These are phyloP conservation scores for Penicillium sp. DNA, from an alignment of 2,329 filamentous ascomycete genomes.

Conservation along the genomic window DNA sequence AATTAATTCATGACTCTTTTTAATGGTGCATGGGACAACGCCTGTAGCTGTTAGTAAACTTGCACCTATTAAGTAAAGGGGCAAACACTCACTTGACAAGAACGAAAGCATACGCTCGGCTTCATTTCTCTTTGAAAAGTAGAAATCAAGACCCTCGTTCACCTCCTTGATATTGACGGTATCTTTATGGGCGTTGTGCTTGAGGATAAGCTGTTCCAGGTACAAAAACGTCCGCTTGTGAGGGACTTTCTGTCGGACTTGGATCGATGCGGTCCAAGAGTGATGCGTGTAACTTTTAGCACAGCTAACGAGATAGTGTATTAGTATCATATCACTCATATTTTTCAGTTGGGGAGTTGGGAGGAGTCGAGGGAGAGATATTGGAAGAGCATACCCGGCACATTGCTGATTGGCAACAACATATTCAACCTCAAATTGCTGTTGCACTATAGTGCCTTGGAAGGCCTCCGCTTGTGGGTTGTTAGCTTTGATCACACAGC, in stretches of 20 bases:
- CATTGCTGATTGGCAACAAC: conserved; percentile 90
- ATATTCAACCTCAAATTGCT: conserved; percentile 93
- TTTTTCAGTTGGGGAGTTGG: no score
- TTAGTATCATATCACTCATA: no score
- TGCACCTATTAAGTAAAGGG: neutral
- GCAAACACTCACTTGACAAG: neutral
- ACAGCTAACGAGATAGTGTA: no score
- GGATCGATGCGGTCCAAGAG: conserved; percentile 88
- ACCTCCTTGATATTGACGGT: conserved; percentile 98
- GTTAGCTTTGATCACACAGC: neutral
- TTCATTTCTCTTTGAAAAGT: conserved; percentile 52
- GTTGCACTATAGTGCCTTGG: conserved; percentile 72
- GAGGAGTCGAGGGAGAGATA: no score
- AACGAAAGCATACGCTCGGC: neutral
- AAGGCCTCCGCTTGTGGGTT: conserved; percentile 70
- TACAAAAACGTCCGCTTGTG: conserved; percentile 86
- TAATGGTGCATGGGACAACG: conserved; percentile 72
- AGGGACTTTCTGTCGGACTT: conserved; percentile 93
- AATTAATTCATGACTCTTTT: conserved; percentile 89
- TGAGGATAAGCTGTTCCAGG: conserved; percentile 92
- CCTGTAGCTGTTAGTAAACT: neutral
- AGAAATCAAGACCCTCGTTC: conserved; percentile 95
- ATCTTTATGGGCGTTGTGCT: conserved; percentile 85
- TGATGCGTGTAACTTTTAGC: conserved; percentile 36
- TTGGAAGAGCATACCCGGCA: conserved; percentile 48